These are phyloP conservation scores for Wickerhamiella shivajii DNA, from an alignment of 805 yeast species.

Conservation along the genomic window DNA sequence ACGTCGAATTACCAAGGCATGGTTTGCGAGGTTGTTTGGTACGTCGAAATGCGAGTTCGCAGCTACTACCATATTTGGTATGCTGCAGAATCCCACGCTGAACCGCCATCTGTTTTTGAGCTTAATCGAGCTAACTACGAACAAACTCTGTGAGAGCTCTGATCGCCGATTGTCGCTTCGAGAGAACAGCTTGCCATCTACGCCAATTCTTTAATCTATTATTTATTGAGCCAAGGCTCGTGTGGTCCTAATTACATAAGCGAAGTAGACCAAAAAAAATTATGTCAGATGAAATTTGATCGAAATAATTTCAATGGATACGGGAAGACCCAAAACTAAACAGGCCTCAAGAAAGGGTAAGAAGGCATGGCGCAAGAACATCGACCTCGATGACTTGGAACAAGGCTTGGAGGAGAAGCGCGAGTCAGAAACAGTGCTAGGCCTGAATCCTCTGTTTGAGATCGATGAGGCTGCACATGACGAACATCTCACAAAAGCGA, in stretches of 20 bases:
- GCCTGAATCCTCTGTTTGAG: constrained; percentile 38
- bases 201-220: neutral
- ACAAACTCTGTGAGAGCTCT: constrained; percentile 33
- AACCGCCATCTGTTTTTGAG: constrained; percentile 49
- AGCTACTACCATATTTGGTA: constrained; percentile 39
- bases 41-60: constrained; percentile 48
- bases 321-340: constrained; percentile 44
- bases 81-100: constrained; percentile 60
- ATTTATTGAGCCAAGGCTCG: neutral
- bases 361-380: constrained; percentile 84
- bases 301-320: too few species aligned
- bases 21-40: constrained; percentile 65
- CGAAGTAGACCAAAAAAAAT: constrained; percentile 23
- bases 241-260: neutral
- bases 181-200: neutral
- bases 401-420: constrained; percentile 51
- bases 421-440: constrained; percentile 35
- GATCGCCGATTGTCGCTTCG: neutral
- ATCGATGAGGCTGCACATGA: constrained; percentile 57
- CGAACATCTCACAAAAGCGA: constrained; percentile 26
- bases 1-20: constrained; percentile 43
- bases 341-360: constrained; percentile 87
- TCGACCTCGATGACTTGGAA: constrained; percentile 71
- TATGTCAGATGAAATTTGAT: too few species aligned
- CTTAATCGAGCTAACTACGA: constrained; percentile 52